Conservation (phyloP, 2,329 filamentous ascomycete species). For the Colletotrichum sublineola region DNA sequence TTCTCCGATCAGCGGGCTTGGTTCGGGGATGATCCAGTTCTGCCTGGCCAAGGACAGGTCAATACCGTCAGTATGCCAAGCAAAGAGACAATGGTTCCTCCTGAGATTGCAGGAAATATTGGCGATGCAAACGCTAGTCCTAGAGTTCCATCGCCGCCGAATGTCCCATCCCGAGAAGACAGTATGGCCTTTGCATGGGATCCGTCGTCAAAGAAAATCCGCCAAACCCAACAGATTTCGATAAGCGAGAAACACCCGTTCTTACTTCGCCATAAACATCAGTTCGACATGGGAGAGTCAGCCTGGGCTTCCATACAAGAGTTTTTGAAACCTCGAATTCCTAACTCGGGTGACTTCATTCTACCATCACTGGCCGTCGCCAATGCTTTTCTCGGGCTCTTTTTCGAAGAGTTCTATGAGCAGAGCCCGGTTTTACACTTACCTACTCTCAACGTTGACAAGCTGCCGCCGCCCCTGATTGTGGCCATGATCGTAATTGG, state of each 20-base stretch:
- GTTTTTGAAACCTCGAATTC: not conserved
- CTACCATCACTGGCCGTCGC: slow-evolving; percentile 4
- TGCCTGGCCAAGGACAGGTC: not conserved
- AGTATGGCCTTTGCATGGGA: slow-evolving; percentile 22
- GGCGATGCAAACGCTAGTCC: not conserved
- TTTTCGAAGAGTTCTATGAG: slow-evolving; percentile 12
- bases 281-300: slow-evolving; percentile 10
- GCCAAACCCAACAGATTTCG: not conserved
- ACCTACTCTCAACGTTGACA: slow-evolving; percentile 5
- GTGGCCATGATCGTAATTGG: slow-evolving; percentile 23
- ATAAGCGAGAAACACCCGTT: slow-evolving; percentile 3
- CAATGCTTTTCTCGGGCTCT: slow-evolving; percentile 24
- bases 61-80: not conserved
- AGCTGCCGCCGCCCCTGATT: slow-evolving; percentile 3
- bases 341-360: slow-evolving; percentile 2
- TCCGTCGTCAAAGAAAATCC: not conserved
- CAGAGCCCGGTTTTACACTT: slow-evolving; percentile 30
- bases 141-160: slow-evolving; percentile 16
- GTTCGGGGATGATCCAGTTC: not conserved
- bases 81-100: not conserved
- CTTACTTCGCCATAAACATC: not conserved
- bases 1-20: slow-evolving; percentile 11
- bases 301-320: slow-evolving; percentile 8
- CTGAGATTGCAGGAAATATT: not conserved
- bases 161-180: slow-evolving; percentile 24